Evolutionary conservation across 106 monocot genomes (phyloP).

Genomic region (Dactylorhiza incarnata): DNA sequence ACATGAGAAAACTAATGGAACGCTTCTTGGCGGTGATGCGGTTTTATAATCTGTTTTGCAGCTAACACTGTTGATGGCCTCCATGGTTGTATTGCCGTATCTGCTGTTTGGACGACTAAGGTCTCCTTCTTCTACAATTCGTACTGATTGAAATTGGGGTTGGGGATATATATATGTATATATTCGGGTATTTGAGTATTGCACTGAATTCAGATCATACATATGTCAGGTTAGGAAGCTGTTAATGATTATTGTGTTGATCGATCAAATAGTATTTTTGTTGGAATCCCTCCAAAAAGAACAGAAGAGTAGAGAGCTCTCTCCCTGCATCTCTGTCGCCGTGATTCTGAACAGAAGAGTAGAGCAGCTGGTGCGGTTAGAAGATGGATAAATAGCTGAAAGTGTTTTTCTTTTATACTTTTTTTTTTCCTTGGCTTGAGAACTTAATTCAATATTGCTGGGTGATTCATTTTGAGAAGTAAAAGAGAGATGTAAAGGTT

Average conservation of each 20-base stretch:
- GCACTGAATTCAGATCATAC: no score
- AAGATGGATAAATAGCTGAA: background rate
- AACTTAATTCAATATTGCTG: background rate
- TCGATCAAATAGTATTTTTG: no score
- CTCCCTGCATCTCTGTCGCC: background rate
- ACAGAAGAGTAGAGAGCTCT: no score
- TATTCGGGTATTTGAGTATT: no score
- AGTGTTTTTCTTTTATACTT: background rate
- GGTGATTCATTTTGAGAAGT: background rate
- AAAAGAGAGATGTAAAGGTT: background rate
- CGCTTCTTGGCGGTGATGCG: background rate
- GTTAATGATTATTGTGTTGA: no score
- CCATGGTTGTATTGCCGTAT: conserved; percentile 15
- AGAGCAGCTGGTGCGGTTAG: background rate
- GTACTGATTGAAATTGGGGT: conserved; percentile 14
- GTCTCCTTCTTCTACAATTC: conserved; percentile 11
- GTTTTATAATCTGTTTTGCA: conserved; percentile 2
- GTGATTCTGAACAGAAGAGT: background rate
- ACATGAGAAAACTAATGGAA: background rate
- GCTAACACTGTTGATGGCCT: conserved; percentile 20
- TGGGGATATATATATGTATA: background rate
- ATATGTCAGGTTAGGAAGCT: no score
- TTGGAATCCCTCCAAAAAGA: no score
- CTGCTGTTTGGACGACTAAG: conserved; percentile 9
- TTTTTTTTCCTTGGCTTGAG: background rate